These are phyloP conservation scores for Parietaria judaica DNA, from an alignment of 306 rosid genomes.

Conservation along the genomic window DNA sequence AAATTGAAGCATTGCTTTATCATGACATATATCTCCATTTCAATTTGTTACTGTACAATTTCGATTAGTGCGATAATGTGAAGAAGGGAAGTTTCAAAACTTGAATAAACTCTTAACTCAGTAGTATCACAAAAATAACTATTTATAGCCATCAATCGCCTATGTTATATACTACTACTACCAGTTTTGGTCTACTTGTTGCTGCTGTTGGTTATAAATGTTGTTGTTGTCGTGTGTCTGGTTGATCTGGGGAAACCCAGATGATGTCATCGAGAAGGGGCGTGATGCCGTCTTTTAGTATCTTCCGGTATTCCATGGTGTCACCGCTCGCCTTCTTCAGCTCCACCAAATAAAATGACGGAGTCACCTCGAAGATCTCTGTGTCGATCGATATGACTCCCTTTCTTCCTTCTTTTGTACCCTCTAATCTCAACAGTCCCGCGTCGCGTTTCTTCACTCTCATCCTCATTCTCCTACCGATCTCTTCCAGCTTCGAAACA, in stretches of 20 bases:
- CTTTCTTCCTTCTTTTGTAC: constrained; percentile 11
- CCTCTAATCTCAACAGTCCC: constrained; percentile 19
- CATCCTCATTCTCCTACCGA: constrained; percentile 18
- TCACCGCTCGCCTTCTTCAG: constrained; percentile 13
- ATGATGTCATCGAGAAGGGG: constrained; percentile 12
- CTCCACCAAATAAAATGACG: constrained; percentile 12
- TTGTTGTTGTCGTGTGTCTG: not conserved
- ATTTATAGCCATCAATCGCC: too few relatives aligned
- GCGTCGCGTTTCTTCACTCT: constrained; percentile 18
- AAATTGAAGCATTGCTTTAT: too few relatives aligned
- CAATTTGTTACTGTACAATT: too few relatives aligned
- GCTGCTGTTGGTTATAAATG: too few relatives aligned
- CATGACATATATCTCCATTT: too few relatives aligned
- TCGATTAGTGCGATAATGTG: too few relatives aligned
- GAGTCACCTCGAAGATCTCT: constrained; percentile 18
- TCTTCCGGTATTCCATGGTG: constrained; percentile 11
- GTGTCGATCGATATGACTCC: constrained; percentile 18
- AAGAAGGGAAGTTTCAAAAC: too few relatives aligned
- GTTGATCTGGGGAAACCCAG: constrained; percentile 11
- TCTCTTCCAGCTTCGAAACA: constrained; percentile 17
- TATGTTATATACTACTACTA: too few relatives aligned
- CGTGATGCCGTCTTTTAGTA: constrained; percentile 6
- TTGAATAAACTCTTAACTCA: too few relatives aligned
- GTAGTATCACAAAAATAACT: too few relatives aligned
- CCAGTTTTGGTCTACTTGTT: too few relatives aligned